Evolutionary conservation across 139 green algal species (phyloP).

Genomic region (Zygnema circumcarinatum): DNA sequence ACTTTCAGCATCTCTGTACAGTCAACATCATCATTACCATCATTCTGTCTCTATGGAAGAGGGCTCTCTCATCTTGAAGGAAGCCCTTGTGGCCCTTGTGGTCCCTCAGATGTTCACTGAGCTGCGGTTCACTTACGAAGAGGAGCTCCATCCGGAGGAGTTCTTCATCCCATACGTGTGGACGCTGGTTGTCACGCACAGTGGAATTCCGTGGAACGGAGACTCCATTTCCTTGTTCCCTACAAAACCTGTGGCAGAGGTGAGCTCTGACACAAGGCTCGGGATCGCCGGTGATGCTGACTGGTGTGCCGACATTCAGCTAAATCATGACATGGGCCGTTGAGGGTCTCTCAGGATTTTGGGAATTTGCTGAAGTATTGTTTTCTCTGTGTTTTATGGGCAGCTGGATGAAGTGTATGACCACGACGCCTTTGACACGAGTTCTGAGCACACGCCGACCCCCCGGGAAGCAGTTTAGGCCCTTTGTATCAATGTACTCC

Average conservation of each 20-base stretch:
- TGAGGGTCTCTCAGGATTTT: not conserved
- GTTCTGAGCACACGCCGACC: slow-evolving; percentile 26
- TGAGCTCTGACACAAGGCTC: too few species aligned
- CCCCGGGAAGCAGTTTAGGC: slow-evolving; percentile 35
- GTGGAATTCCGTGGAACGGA: slow-evolving; percentile 38
- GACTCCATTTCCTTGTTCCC: slow-evolving; percentile 46
- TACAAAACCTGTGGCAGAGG: slow-evolving; percentile 14
- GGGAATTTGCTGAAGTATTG: not conserved
- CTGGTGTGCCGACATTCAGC: not conserved
- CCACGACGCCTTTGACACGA: slow-evolving; percentile 33
- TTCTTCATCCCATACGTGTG: slow-evolving; percentile 82
- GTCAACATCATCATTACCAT: not conserved
- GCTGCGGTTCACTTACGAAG: slow-evolving; percentile 76
- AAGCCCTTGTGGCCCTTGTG: too few species aligned
- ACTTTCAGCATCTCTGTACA: not conserved
- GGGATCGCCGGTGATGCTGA: not conserved
- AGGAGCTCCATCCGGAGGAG: slow-evolving; percentile 72
- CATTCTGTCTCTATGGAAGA: not conserved
- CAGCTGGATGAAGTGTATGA: slow-evolving; percentile 39
- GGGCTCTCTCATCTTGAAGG: not conserved
- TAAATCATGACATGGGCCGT: not conserved
- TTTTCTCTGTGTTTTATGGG: not conserved
- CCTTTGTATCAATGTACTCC: too few species aligned
- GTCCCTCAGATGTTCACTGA: slow-evolving; percentile 65
- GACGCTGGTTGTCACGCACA: slow-evolving; percentile 60